Base-by-base conservation (phyloP, 2,329 filamentous ascomycete genomes). In the Grosmannia serpens region DNA sequence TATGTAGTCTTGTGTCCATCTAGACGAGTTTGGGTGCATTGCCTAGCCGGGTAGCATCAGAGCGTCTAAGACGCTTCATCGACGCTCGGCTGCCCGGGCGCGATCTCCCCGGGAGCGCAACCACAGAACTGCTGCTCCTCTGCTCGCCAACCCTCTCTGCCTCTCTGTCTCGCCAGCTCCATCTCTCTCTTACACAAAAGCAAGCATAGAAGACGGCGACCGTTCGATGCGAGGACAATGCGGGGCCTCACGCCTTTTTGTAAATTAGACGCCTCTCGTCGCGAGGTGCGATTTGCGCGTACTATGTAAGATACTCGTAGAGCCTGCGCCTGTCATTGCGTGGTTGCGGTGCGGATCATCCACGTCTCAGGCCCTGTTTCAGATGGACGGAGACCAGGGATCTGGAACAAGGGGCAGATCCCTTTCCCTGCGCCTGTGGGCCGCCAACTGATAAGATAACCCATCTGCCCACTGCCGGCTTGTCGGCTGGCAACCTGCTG, bases 61-160 rank as follows among this genome's bases (percentile, higher is more conserved):
- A 55, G 55, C 38, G n/a, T 50, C 54, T 53, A 50, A 38, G 58
- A 57, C 57, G 60, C 60, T 52, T 63, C 62, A 63, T 65, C 62
- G 63, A 60, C 63, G 53, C 59, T 53, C 53, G 60, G 60, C 57
- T 50, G 58, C n/a, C 58, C 60, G 60, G 59, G 60, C 35, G 27
- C 17, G 15, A n/a, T n/a, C 10, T 41, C 38, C 38, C 24, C 22
- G 31, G 27, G 41, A 55, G 11, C 4, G 13, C 38, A 41, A 20
- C 4, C 15, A 38, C 35, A 41, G 17, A 41, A 20, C 17, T 15
- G 15, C 6, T 15, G 9, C 35, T 17, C 13, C 10, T 4, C 15
- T 10, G 15, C 6, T 38, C 35, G 35, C 35, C 15, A 4, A 4
- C 13, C 7, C 17, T 41, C 38, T 41, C 38, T 20, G 7, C 10